These are phyloP conservation scores for Trichoderma atroviride DNA, from an alignment of 2,329 filamentous ascomycete genomes.

Conservation along the genomic window DNA sequence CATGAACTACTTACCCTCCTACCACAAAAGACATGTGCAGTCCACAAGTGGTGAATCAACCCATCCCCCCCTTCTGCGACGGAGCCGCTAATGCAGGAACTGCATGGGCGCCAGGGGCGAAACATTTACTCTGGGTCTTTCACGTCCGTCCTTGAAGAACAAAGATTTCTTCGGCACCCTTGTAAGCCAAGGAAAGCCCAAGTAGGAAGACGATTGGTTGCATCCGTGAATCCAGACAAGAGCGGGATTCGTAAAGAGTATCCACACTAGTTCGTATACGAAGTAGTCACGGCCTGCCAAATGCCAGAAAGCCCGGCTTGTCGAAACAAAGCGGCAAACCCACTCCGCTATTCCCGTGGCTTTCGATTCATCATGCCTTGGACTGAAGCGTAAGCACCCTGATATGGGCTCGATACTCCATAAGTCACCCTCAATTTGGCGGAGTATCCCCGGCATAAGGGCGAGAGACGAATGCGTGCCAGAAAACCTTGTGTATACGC, in stretches of 20 bases:
- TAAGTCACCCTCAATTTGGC: slow-evolving; percentile 18
- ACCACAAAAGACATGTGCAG: slow-evolving; percentile 3
- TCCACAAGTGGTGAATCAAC: background rate
- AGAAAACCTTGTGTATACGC: background rate
- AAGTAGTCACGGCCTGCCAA: background rate
- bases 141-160: background rate
- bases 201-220: background rate
- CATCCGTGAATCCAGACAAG: background rate
- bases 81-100: slow-evolving; percentile 33
- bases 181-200: slow-evolving; percentile 9
- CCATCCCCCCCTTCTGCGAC: slow-evolving; percentile 7
- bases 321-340: background rate
- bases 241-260: background rate
- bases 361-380: background rate
- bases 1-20: slow-evolving; percentile 3
- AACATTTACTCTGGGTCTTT: slow-evolving; percentile 15
- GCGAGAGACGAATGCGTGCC: slow-evolving; percentile 1
- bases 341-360: background rate
- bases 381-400: background rate
- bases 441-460: slow-evolving; percentile 24
- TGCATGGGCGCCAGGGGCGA: slow-evolving; percentile 23
- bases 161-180: slow-evolving; percentile 13
- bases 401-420: slow-evolving; percentile 12
- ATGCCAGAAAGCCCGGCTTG: background rate
- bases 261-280: slow-evolving; percentile 3